Evolutionary conservation across 768 basidiomycete species (phyloP), one percentile per base, ranked within the genome.

Genomic region (Mycena polygramma): DNA sequence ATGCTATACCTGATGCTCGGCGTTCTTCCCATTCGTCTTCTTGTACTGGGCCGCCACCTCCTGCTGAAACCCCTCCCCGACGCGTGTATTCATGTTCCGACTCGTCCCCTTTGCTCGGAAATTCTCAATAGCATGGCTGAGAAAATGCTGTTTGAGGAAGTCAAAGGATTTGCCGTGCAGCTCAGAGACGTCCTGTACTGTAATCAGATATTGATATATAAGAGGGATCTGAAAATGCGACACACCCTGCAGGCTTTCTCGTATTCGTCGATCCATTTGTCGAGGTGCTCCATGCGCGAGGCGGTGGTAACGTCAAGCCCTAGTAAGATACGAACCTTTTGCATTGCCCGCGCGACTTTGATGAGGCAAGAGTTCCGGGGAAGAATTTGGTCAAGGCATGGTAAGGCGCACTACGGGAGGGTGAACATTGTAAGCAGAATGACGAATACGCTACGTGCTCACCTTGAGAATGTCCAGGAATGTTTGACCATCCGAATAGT

Each of bases 381-480:
- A 13, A 71, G 45, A 5, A 68, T 8, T 46, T 66, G 59, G 17
- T 63, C 65, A 19, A 71, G 22, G 26, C 70, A 71, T 0, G 66
- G 70, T 17, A 68, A n/a, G 14, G 59, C 35, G 35, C 70, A 71
- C 70, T 71, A 57, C 2, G 26, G 48, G 41, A n/a, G 36, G 48
- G 57, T 24, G 22, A 35, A 39, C 15, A 48, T n/a, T 39, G 14
- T 22, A 48, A 30, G 37, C 36, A 20, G n/a, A 4, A 20, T n/a
- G n/a, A n/a, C n/a, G n/a, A n/a, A n/a, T n/a, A n/a, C n/a, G n/a
- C n/a, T n/a, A 43, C 49, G 17, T 20, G 51, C 20, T 26, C 60
- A 66, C 70, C 66, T 67, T 71, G 41, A 71, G 58, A 53, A 71
- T 71, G 17, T 71, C 70, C 41, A 71, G 53, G 26, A 67, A 71